Evolutionary conservation across 495 filamentous ascomycete species (phyloP).

Genomic region (Xylaria castorea): DNA sequence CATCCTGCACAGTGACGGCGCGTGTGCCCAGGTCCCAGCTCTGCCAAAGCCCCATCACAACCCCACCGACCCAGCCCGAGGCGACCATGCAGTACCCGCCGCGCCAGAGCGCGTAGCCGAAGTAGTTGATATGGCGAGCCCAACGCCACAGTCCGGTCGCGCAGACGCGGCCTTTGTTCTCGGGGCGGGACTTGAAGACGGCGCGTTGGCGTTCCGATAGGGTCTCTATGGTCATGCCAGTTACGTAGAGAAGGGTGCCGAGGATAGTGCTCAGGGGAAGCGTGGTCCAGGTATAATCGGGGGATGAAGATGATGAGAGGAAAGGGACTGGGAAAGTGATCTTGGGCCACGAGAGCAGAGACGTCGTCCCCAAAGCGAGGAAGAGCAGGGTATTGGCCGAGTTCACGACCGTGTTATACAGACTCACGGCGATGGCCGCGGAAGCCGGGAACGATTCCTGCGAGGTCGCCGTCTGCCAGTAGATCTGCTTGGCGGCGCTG

Average conservation of each 20-base stretch:
- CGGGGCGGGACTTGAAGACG: slow-evolving; percentile 57
- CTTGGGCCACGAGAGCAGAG: slow-evolving; percentile 34
- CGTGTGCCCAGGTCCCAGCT: slow-evolving; percentile 53
- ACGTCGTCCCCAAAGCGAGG: slow-evolving; percentile 48
- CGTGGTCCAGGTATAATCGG: background rate
- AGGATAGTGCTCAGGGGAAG: slow-evolving; percentile 46
- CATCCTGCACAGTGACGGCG: slow-evolving; percentile 56
- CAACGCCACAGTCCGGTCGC: slow-evolving; percentile 58
- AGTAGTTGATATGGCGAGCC: slow-evolving; percentile 67
- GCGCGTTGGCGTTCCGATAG: slow-evolving; percentile 60
- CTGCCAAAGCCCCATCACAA: slow-evolving; percentile 47
- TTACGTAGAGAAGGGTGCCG: slow-evolving; percentile 51
- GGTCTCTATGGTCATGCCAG: slow-evolving; percentile 57
- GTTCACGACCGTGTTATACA: slow-evolving; percentile 59
- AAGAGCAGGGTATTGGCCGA: slow-evolving; percentile 54
- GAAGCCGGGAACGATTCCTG: slow-evolving; percentile 51
- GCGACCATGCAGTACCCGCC: slow-evolving; percentile 56
- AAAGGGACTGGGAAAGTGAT: slow-evolving; percentile 27
- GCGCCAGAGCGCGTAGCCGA: slow-evolving; percentile 63
- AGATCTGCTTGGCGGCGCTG: slow-evolving; percentile 58
- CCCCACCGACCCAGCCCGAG: slow-evolving; percentile 54
- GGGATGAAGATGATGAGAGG: background rate
- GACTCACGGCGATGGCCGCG: slow-evolving; percentile 43
- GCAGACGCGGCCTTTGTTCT: slow-evolving; percentile 62
- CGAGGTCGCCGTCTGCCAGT: slow-evolving; percentile 48